Evolutionary conservation across 73 alveolate species (phyloP).

Genomic region (Paramecium sexaurelia): DNA sequence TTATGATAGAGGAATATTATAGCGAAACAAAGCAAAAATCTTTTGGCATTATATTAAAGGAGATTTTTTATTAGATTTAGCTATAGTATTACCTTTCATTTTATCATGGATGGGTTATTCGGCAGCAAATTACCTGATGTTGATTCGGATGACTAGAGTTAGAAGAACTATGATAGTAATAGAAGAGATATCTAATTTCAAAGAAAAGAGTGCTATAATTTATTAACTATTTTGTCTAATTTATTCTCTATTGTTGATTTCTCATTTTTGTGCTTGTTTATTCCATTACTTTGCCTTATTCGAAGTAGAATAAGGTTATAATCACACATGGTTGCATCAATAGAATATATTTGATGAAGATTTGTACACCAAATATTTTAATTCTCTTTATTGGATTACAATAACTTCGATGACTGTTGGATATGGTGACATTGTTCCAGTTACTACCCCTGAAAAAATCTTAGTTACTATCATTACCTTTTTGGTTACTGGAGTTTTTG

Average conservation of each 20-base stretch:
- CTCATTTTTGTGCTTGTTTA: constrained; percentile 56
- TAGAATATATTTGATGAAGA: constrained; percentile 30
- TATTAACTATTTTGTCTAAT: constrained; percentile 50
- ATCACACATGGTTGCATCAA: constrained; percentile 34
- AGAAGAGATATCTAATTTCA: constrained; percentile 37
- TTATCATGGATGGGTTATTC: constrained; percentile 37
- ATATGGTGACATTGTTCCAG: constrained; percentile 50
- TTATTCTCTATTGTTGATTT: not conserved
- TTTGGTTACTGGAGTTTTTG: constrained; percentile 38
- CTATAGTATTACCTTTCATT: not conserved
- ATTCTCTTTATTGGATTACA: constrained; percentile 43
- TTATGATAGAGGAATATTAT: constrained; percentile 36
- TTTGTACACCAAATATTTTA: not conserved
- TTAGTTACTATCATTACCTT: not conserved
- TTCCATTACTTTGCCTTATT: constrained; percentile 40
- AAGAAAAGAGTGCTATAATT: constrained; percentile 6
- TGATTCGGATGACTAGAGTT: constrained; percentile 46
- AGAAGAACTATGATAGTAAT: constrained; percentile 30
- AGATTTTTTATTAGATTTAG: not conserved
- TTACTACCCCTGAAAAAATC: constrained; percentile 40
- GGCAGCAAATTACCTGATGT: constrained; percentile 28
- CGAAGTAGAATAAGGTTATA: constrained; percentile 11
- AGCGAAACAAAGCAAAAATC: not conserved
- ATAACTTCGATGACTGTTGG: constrained; percentile 57
- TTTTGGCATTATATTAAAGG: constrained; percentile 43